Evolutionary conservation across 2,329 filamentous ascomycete genomes (phyloP), one percentile per base, ranked within the genome.

Genomic region (Boeremia lycopersici): DNA sequence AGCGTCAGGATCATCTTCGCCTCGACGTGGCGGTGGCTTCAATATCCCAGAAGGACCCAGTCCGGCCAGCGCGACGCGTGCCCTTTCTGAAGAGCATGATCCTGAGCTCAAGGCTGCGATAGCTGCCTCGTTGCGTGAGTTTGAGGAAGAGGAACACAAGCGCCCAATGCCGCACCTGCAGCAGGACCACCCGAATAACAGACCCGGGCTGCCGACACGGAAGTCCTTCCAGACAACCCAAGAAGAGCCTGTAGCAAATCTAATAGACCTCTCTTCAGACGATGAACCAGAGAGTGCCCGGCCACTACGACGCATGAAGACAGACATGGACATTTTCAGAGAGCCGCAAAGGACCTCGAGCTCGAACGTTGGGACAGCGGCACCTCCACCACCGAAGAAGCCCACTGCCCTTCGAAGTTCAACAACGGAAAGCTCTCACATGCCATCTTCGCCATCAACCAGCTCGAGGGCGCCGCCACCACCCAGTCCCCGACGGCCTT

Each of bases 191-290:
- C 67, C 65, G 31, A 57, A 66, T 10, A 45, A 60, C 29, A 62
- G 74, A 53, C 77, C 77, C 34, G 61, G 52, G 12, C 63, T 79
- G 12, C 75, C 77, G 13, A 63, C 69, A 31, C 73, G 76, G 23
- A 64, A 48, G 11, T 56, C 65, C 7, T 62, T 67, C 6, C 64
- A 67, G 40, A 65, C 67, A 4, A 41, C 56, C 8, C 60, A 64
- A 29, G 60, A 68, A 42, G 58, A 63, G 44, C 54, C 66, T 4
- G 57, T 69, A 7, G 73, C 74, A 39, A 75, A 81, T 41, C 65
- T 81, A 10, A 82, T 82, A 39, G 78, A 81, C 54, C 74, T 81
- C 23, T 78, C 75, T 13, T 76, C 75, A n/a, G 78, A 81, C 30
- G 73, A 76, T n/a, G 73, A 72, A 11, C 45, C 62, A 53, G 43